A percentile compares a stretch with the other conserved stretches of the same genome.
Evolutionary conservation across 1,284 basidiomycete species (phyloP).

Genomic region (Sporisorium iseilematis-ciliati): DNA sequence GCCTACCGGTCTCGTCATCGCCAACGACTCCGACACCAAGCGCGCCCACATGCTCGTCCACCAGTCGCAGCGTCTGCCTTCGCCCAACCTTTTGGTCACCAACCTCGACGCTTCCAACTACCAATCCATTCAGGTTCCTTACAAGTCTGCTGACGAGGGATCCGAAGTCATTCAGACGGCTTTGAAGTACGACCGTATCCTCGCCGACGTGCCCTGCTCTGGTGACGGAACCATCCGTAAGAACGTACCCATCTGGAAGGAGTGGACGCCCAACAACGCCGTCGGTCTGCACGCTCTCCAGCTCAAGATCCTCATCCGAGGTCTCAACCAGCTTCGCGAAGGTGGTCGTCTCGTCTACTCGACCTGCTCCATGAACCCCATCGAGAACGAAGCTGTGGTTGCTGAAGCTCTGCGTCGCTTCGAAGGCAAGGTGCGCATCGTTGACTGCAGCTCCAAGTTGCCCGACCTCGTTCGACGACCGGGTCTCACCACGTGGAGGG

Average conservation of each 20-base stretch:
- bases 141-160: slow-evolving; percentile 39
- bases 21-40: slow-evolving; percentile 92
- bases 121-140: slow-evolving; percentile 71
- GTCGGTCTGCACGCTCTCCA: slow-evolving; percentile 94
- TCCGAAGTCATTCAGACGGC: slow-evolving; percentile 68
- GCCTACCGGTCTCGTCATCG: slow-evolving; percentile 79
- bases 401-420: slow-evolving; percentile 75
- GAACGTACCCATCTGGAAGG: slow-evolving; percentile 94
- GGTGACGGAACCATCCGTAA: slow-evolving; percentile 97
- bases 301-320: slow-evolving; percentile 89
- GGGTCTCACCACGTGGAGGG: slow-evolving; percentile 66
- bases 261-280: slow-evolving; percentile 88
- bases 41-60: slow-evolving; percentile 97
- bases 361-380: slow-evolving; percentile 95
- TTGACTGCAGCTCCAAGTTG: slow-evolving; percentile 81
- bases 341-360: slow-evolving; percentile 95
- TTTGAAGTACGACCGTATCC: slow-evolving; percentile 89
- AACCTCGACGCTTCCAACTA: slow-evolving; percentile 94
- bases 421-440: slow-evolving; percentile 79
- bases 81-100: slow-evolving; percentile 91
- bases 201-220: slow-evolving; percentile 97
- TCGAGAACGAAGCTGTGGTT: slow-evolving; percentile 97
- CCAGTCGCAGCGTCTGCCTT: slow-evolving; percentile 93
- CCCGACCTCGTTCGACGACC: slow-evolving; percentile 79
- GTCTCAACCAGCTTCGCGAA: slow-evolving; percentile 87